Percentiles rank a stretch among this genome's conserved stretches.
These are phyloP conservation scores for Trichocladium uniseriatum DNA, from an alignment of 495 filamentous ascomycete species.

Conservation along the genomic window DNA sequence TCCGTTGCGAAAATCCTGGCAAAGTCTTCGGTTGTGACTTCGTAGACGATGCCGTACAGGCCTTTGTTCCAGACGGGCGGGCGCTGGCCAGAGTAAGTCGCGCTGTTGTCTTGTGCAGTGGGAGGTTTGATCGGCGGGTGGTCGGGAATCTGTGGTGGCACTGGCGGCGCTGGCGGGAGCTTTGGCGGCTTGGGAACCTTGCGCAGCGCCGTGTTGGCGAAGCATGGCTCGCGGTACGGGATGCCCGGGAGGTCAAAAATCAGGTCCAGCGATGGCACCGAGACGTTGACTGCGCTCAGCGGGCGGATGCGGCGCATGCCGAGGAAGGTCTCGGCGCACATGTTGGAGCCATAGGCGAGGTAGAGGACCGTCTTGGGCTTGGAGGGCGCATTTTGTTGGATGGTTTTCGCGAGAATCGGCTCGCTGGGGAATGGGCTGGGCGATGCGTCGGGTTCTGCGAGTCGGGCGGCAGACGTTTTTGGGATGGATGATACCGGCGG, in stretches of 20 bases:
- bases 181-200: constrained; percentile 31
- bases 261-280: constrained; percentile 64
- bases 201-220: constrained; percentile 66
- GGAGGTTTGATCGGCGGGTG: constrained; percentile 2
- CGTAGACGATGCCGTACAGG: constrained; percentile 88
- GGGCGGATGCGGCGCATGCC: constrained; percentile 69
- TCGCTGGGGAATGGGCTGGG: constrained; percentile 21
- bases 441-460: constrained; percentile 23
- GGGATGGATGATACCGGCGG: constrained; percentile 20
- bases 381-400: constrained; percentile 3
- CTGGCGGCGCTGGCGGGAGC: constrained; percentile 26
- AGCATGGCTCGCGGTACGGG: constrained; percentile 84
- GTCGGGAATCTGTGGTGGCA: constrained; percentile 23
- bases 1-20: constrained; percentile 82
- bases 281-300: constrained; percentile 65
- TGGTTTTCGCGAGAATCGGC: constrained; percentile 13
- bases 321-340: constrained; percentile 64
- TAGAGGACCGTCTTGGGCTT: constrained; percentile 59
- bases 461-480: constrained; percentile 16
- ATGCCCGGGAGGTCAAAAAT: constrained; percentile 81
- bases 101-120: constrained; percentile 12
- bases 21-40: constrained; percentile 74
- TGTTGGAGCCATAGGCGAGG: constrained; percentile 91
- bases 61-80: constrained; percentile 59
- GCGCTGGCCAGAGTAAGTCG: constrained; percentile 22